Conservation (phyloP, 2,329 filamentous ascomycete genomes). For the Penicillium corylophilum region DNA sequence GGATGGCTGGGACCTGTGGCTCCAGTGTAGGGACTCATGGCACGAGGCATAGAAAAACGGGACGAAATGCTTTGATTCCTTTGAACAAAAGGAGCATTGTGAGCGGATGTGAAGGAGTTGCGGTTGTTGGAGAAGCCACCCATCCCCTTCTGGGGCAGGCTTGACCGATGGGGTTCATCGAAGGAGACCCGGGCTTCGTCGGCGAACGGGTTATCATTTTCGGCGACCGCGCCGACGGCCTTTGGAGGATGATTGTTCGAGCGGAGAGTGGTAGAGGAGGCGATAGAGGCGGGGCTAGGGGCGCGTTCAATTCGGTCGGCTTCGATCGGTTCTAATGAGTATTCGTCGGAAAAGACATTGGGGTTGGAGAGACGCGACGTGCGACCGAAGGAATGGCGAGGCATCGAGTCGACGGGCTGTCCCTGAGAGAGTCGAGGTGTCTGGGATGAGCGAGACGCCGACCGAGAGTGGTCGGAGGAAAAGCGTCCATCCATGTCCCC, state of each 20-base stretch:
- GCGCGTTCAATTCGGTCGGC: constrained; percentile 32
- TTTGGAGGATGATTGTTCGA: constrained; percentile 28
- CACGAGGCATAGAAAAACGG: constrained; percentile 46
- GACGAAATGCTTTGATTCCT: constrained; percentile 47
- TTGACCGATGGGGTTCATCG: constrained; percentile 34
- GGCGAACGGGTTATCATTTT: constrained; percentile 35
- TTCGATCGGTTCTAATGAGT: constrained; percentile 45
- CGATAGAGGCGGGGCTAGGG: constrained; percentile 32
- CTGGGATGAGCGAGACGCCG: constrained; percentile 33
- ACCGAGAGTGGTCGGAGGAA: constrained; percentile 38
- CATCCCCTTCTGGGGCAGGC: constrained; percentile 36
- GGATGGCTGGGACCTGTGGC: constrained; percentile 76
- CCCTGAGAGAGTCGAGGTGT: constrained; percentile 24
- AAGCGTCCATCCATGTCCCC: constrained; percentile 41
- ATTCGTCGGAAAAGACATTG: constrained; percentile 52
- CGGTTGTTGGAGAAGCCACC: constrained; percentile 29
- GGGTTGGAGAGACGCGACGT: constrained; percentile 37
- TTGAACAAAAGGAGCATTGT: constrained; percentile 34
- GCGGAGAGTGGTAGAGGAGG: constrained; percentile 35
- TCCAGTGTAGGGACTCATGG: constrained; percentile 66
- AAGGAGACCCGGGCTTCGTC: constrained; percentile 37
- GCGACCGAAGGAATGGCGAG: constrained; percentile 32
- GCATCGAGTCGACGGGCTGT: constrained; percentile 28
- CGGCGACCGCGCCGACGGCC: constrained; percentile 20
- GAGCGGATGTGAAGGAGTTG: constrained; percentile 33